phyloP scores from a whole-genome alignment of 306 rosid genomes.

The Gastrolobium bilobum region DNA sequence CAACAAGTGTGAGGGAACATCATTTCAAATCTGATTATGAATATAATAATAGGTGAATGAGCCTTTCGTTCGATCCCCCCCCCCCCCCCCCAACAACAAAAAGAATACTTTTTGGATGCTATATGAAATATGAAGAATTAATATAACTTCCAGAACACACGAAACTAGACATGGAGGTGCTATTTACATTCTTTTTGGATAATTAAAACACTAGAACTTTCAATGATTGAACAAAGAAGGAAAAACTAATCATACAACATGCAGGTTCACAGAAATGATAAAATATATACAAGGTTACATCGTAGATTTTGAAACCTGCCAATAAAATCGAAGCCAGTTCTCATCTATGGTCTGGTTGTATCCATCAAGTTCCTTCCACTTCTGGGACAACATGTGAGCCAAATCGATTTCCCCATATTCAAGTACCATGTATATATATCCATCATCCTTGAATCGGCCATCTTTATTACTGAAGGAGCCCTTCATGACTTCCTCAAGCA shows the following conservation, averaged over 20 bases:
- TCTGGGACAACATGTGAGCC: slow-evolving; percentile 98
- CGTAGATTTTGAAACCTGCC: slow-evolving; percentile 77
- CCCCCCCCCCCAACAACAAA: not conserved
- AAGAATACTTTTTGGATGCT: not conserved
- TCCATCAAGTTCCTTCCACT: slow-evolving; percentile 88
- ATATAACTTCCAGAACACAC: slow-evolving; percentile 31
- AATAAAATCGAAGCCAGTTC: slow-evolving; percentile 97
- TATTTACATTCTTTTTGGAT: not conserved
- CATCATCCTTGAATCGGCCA: slow-evolving; percentile 92
- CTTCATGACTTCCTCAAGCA: slow-evolving; percentile 78
- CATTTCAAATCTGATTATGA: not conserved
- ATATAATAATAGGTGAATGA: not conserved
- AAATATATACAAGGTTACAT: slow-evolving; percentile 28
- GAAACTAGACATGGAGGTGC: not conserved
- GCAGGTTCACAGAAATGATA: slow-evolving; percentile 38
- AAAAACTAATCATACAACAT: slow-evolving; percentile 35
- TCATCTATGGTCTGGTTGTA: slow-evolving; percentile 70
- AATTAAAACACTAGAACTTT: slow-evolving; percentile 11
- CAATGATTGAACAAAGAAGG: slow-evolving; percentile 2
- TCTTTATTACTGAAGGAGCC: slow-evolving; percentile 82
- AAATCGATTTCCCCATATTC: slow-evolving; percentile 99
- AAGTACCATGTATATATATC: slow-evolving; percentile 95
- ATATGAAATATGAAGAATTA: slow-evolving; percentile 1
- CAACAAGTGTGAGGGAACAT: slow-evolving; percentile 6
- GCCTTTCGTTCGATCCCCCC: not conserved